Conservation (phyloP, 805 yeast species). For the Candida nemodendra region DNA sequence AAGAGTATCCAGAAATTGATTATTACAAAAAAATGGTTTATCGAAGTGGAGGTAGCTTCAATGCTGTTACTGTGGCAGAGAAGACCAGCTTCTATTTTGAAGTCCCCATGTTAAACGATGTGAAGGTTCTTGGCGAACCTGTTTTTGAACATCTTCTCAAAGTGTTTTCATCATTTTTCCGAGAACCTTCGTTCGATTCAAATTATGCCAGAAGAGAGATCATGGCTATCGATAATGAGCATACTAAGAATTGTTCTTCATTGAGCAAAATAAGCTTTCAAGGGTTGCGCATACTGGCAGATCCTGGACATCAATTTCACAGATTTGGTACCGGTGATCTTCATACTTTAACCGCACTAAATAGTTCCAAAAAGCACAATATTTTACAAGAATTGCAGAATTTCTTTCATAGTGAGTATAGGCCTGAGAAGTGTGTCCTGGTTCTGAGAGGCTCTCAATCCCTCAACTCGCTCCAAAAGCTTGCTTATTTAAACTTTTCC, state of each 20-base stretch:
- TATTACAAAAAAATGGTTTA: conserved; percentile 43
- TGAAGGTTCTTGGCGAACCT: conserved; percentile 21
- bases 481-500: conserved; percentile 44
- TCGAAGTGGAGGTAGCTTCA: conserved; percentile 53
- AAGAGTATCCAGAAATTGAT: conserved; percentile 48
- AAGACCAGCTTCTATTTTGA: conserved; percentile 64
- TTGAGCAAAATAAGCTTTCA: conserved; percentile 53
- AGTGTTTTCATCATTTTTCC: conserved; percentile 52
- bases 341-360: conserved; percentile 42
- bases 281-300: conserved; percentile 52
- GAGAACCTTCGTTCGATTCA: conserved; percentile 48
- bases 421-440: conserved; percentile 50
- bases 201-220: conserved; percentile 48
- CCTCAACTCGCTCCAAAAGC: conserved; percentile 51
- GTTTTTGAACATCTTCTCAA: conserved; percentile 46
- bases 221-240: conserved; percentile 65
- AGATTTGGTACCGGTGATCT: conserved; percentile 66
- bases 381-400: conserved; percentile 35
- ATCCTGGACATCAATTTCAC: conserved; percentile 49
- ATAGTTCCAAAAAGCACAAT: conserved; percentile 34
- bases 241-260: conserved; percentile 47
- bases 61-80: conserved; percentile 71
- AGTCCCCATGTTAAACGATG: conserved; percentile 41
- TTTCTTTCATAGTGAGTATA: conserved; percentile 43
- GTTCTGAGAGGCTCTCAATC: conserved; percentile 70